These are phyloP conservation scores for Graphiopsis chlorocephala DNA, from an alignment of 2,329 filamentous ascomycete species.

Conservation along the genomic window DNA sequence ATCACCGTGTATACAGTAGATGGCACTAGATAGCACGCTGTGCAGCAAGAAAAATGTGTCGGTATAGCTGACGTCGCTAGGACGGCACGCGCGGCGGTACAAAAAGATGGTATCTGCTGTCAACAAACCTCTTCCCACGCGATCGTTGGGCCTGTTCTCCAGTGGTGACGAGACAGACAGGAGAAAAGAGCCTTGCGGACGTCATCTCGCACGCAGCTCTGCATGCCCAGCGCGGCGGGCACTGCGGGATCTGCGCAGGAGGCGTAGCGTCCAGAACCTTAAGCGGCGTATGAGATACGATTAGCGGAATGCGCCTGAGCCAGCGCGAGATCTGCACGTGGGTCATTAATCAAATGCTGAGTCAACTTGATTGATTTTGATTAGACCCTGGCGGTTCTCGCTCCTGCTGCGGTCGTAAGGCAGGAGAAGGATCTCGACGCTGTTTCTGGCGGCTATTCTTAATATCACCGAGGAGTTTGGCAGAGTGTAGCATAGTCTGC, in stretches of 20 bases:
- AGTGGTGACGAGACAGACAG: background rate
- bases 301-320: background rate
- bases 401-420: background rate
- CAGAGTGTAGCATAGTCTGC: background rate
- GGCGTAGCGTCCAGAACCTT: slow-evolving; percentile 10
- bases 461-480: background rate
- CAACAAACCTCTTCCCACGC: background rate
- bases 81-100: slow-evolving; percentile 6
- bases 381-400: background rate
- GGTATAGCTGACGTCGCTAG: background rate
- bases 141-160: slow-evolving; percentile 7
- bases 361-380: slow-evolving; percentile 14
- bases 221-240: background rate
- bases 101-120: background rate
- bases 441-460: background rate
- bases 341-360: background rate
- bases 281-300: background rate
- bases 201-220: slow-evolving; percentile 9
- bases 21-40: background rate
- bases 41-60: background rate
- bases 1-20: background rate
- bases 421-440: background rate
- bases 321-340: slow-evolving; percentile 11
- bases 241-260: slow-evolving; percentile 9
- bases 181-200: background rate